Evolutionary conservation across 768 basidiomycete species (phyloP).

Genomic region (Hericium rajendrae): DNA sequence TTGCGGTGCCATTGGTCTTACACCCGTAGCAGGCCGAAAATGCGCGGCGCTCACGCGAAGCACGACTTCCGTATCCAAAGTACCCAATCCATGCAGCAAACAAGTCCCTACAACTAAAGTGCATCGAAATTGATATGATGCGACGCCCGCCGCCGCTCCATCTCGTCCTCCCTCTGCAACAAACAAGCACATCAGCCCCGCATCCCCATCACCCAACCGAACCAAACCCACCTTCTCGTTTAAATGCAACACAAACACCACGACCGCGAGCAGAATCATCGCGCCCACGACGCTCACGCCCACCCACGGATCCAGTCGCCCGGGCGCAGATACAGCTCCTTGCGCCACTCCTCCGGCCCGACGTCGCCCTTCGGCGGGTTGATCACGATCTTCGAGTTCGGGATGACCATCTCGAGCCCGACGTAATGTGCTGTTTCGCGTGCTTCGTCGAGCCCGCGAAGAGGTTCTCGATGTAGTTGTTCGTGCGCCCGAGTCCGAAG

Average conservation of each 20-base stretch:
- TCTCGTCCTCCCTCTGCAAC: conserved; percentile 81
- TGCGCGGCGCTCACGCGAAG: too few relatives aligned
- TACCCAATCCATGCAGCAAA: too few relatives aligned
- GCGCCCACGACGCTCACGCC: conserved; percentile 76
- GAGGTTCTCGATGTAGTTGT: conserved; percentile 98
- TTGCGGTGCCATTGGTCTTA: too few relatives aligned
- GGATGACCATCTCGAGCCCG: conserved; percentile 94
- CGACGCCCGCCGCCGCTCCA: conserved; percentile 78
- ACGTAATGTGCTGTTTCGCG: conserved; percentile 62
- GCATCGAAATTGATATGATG: conserved; percentile 98
- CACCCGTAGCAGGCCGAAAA: too few relatives aligned
- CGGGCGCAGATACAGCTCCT: conserved; percentile 83
- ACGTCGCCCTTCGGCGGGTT: conserved; percentile 53
- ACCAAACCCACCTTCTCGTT: conserved; percentile 73
- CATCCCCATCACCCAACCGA: background rate
- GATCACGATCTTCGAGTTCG: conserved; percentile 96
- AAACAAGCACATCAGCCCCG: conserved; percentile 7
- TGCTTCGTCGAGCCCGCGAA: conserved; percentile 90
- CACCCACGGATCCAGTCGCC: conserved; percentile 98
- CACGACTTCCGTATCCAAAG: too few relatives aligned
- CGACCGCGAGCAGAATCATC: conserved; percentile 62
- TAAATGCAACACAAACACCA: conserved; percentile 80
- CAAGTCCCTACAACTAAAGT: conserved; percentile 34
- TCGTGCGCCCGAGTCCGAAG: conserved; percentile 94
- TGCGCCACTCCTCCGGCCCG: conserved; percentile 56